Conservation (phyloP, 176 grass and related monocot genomes). For the Musa schizocarpa region DNA sequence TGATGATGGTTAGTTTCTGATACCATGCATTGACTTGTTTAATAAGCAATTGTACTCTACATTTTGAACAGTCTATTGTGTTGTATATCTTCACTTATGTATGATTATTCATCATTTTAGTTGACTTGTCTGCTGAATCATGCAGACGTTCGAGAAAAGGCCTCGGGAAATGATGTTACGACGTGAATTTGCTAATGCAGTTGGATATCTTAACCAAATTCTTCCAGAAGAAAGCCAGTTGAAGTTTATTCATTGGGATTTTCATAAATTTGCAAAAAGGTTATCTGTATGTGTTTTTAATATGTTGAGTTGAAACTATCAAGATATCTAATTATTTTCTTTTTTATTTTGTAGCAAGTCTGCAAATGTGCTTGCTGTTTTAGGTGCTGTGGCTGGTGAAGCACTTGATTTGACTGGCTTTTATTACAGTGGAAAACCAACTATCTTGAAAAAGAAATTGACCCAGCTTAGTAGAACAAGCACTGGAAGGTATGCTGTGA, state of each 20-base stretch:
- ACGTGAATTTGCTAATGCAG: slow-evolving; percentile 79
- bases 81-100: too few relatives aligned
- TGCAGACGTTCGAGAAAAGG: slow-evolving; percentile 98
- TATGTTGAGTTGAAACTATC: background rate
- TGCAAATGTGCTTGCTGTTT: slow-evolving; percentile 90
- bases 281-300: background rate
- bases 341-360: slow-evolving; percentile 55
- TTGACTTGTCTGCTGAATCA: slow-evolving; percentile 2
- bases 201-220: slow-evolving; percentile 96
- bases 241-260: slow-evolving; percentile 98
- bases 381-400: slow-evolving; percentile 79
- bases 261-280: slow-evolving; percentile 99
- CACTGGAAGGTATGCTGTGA: slow-evolving; percentile 47
- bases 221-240: slow-evolving; percentile 76
- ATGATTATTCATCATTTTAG: background rate
- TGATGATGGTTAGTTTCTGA: too few relatives aligned
- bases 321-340: slow-evolving; percentile 28
- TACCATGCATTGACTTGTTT: too few relatives aligned
- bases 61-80: too few relatives aligned
- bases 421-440: slow-evolving; percentile 83
- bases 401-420: slow-evolving; percentile 86
- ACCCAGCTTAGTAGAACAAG: slow-evolving; percentile 55
- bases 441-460: slow-evolving; percentile 46
- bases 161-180: slow-evolving; percentile 99
- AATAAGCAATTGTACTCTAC: too few relatives aligned